Evolutionary conservation across 306 rosid genomes (phyloP).

Genomic region (Pterocarpus santalinus): DNA sequence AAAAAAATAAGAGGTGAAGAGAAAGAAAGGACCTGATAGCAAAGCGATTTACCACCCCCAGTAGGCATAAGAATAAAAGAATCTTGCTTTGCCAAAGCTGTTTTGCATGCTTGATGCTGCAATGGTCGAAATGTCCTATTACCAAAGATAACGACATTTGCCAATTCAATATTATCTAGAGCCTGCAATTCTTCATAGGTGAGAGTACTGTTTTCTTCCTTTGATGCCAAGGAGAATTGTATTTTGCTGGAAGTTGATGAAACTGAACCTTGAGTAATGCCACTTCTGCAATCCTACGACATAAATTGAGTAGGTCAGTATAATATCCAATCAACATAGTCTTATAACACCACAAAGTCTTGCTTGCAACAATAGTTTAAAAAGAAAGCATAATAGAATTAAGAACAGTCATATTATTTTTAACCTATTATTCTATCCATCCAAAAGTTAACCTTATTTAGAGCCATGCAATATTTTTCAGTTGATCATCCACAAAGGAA

Average conservation of each 20-base stretch:
- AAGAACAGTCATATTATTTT: background rate
- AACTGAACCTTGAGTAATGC: conserved; percentile 62
- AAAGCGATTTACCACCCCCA: conserved; percentile 97
- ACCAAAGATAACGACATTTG: conserved; percentile 90
- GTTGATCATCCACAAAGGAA: conserved; percentile 23
- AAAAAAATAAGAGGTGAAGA: conserved; percentile 24
- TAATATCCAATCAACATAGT: conserved; percentile 1
- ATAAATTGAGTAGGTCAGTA: conserved; percentile 47
- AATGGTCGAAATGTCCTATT: conserved; percentile 82
- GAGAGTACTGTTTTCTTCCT: conserved; percentile 57
- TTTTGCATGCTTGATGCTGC: conserved; percentile 92
- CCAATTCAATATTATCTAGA: conserved; percentile 88
- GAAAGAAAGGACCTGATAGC: conserved; percentile 86
- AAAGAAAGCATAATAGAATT: conserved; percentile 12
- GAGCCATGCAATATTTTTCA: conserved; percentile 16
- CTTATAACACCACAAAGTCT: conserved; percentile 7
- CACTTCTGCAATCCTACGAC: conserved; percentile 73
- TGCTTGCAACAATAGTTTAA: background rate
- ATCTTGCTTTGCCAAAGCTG: conserved; percentile 77
- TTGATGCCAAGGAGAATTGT: conserved; percentile 47
- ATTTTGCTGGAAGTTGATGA: conserved; percentile 57
- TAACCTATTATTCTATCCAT: conserved; percentile 31
- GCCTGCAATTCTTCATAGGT: conserved; percentile 72
- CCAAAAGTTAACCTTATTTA: conserved; percentile 19
- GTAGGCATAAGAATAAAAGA: conserved; percentile 98